Evolutionary conservation across 1,284 basidiomycete species (phyloP).

Genomic region (Moesziomyces aphidis): DNA sequence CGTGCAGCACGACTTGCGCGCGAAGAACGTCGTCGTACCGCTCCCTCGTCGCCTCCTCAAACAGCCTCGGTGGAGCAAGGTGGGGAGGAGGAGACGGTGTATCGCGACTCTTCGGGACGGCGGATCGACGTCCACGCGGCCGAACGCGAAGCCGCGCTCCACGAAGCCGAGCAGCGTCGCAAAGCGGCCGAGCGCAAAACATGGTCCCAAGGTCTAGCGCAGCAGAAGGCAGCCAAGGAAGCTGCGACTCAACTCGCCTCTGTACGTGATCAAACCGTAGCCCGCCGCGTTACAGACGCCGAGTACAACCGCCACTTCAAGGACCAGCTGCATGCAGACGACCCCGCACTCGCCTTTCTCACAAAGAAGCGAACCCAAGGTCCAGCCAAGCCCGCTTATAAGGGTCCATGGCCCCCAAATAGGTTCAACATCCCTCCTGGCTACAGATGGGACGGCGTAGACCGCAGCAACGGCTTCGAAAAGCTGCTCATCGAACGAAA

Average conservation of each 20-base stretch:
- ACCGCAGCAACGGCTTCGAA: constrained; percentile 91
- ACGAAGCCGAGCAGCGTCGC: constrained; percentile 20
- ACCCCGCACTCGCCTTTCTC: constrained; percentile 92
- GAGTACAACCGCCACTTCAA: constrained; percentile 86
- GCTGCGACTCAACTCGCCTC: constrained; percentile 16
- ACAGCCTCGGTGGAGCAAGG: constrained; percentile 66
- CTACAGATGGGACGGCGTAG: constrained; percentile 85
- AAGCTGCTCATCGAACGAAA: constrained; percentile 73
- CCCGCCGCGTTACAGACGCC: constrained; percentile 77
- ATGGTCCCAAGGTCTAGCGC: constrained; percentile 85
- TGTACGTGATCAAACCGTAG: constrained; percentile 7
- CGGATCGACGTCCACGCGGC: constrained; percentile 88
- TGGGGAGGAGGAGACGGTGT: constrained; percentile 80
- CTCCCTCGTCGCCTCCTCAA: neutral
- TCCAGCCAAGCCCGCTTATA: constrained; percentile 84
- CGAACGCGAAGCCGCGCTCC: constrained; percentile 79
- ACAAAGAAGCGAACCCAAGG: constrained; percentile 77
- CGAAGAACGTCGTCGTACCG: constrained; percentile 14
- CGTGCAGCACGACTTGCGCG: constrained; percentile 41
- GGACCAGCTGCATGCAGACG: constrained; percentile 87
- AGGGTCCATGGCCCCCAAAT: constrained; percentile 88
- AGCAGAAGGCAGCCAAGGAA: constrained; percentile 79
- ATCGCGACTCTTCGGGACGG: constrained; percentile 88
- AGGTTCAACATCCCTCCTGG: constrained; percentile 94
- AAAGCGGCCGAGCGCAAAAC: constrained; percentile 89